Percentiles rank a stretch among this genome's conserved stretches.
Evolutionary conservation across 2,329 filamentous ascomycete species (phyloP).

Genomic region (Alternaria sp.): DNA sequence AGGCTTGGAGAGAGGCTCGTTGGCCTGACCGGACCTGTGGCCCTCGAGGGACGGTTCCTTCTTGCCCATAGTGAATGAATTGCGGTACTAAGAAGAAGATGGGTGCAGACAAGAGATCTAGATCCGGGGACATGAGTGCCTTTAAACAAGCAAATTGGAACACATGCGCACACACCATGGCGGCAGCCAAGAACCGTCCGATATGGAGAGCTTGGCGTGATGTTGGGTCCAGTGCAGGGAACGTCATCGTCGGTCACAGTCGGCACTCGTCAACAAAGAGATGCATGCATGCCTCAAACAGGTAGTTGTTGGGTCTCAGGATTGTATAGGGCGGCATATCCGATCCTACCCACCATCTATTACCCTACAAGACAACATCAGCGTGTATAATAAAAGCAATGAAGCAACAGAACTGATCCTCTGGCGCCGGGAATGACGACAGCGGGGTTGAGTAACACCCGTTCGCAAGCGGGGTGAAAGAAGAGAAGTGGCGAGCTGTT

Average conservation of each 20-base stretch:
- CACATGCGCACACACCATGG: slow-evolving; percentile 35
- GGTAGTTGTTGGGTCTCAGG: slow-evolving; percentile 14
- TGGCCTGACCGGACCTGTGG: slow-evolving; percentile 58
- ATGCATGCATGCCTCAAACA: slow-evolving; percentile 23
- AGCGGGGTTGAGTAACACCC: slow-evolving; percentile 4
- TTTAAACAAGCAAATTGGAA: slow-evolving; percentile 40
- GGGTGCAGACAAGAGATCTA: slow-evolving; percentile 41
- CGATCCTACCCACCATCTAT: not conserved
- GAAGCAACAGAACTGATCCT: not conserved
- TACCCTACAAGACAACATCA: not conserved
- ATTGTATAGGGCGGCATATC: slow-evolving; percentile 17
- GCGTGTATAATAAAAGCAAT: not conserved
- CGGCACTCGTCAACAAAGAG: slow-evolving; percentile 27
- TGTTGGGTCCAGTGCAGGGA: slow-evolving; percentile 36
- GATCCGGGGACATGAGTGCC: slow-evolving; percentile 38
- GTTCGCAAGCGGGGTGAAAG: slow-evolving; percentile 12
- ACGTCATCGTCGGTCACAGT: slow-evolving; percentile 40
- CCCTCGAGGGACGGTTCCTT: slow-evolving; percentile 48
- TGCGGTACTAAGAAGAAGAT: slow-evolving; percentile 36
- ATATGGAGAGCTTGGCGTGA: slow-evolving; percentile 41
- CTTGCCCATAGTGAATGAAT: slow-evolving; percentile 49
- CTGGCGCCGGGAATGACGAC: slow-evolving; percentile 14
- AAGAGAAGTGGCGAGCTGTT: slow-evolving; percentile 8
- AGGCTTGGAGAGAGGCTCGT: slow-evolving; percentile 65
- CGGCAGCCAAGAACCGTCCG: slow-evolving; percentile 42